Base-by-base conservation (phyloP, 345 rosid genomes). In the Citrus reticulata region DNA sequence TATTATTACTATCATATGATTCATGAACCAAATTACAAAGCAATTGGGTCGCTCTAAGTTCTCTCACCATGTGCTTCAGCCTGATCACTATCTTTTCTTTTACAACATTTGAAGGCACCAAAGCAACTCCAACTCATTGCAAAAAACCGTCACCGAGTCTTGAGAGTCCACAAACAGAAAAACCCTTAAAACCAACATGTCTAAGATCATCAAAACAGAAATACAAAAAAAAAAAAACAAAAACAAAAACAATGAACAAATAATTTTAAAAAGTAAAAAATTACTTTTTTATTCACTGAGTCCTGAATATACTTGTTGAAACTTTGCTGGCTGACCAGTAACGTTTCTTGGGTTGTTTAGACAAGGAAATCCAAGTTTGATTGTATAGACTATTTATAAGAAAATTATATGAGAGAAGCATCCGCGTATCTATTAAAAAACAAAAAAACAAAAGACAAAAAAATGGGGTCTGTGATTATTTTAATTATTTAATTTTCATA, bases 101-200 rank as follows among this genome's bases (percentile, higher is more conserved):
- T 86, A 68, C 88, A 86, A 75, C 82, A 71, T 69, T 58, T 74
- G 74, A 83, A 70, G 63, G 73, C 27, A 77, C 94, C 87, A 54
- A 90, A 90, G 85, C 97, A 91, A 29, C 80, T 72, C 68, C 32
- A 86, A 78, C 65, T 80, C 98, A 94, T 94, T 68, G 87, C 88
- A 85, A 57, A 25, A 32, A 60, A 54, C 61, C 49, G 54, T 42
- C 37, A 35, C 20, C 25, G 35, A 57, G 20, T 71, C 61, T 61
- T 37, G 57, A 75, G 62, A 25, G 25, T 69, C 73, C 66, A 69
- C 62, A 37, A 61, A 60, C 75, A 73, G 65, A 34, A 32, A 35
- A 72, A 70, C 72, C 59, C 74, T 37, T 40, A 51, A 78, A 42
- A 67, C 27, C 84, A 82, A 78, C 71, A 66, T 66, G 61, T 63